Evolutionary conservation across 257 asterid species (phyloP).

Genomic region (Scutellaria barbata): DNA sequence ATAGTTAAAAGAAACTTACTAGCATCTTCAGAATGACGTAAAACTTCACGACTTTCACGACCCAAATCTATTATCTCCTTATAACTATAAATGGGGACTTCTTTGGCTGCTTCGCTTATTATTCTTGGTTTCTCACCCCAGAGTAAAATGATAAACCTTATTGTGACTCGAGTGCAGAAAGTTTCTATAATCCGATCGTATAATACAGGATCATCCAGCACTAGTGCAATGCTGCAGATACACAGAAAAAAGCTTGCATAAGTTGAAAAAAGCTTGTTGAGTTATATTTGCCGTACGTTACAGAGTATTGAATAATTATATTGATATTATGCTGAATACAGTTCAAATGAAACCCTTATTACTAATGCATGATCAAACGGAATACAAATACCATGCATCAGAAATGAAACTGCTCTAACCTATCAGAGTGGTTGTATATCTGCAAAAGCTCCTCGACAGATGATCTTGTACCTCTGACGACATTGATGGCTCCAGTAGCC

Average conservation of each 20-base stretch:
- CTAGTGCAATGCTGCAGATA: slow-evolving; percentile 76
- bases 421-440: slow-evolving; percentile 88
- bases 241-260: slow-evolving; percentile 34
- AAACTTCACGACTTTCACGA: slow-evolving; percentile 52
- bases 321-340: background rate
- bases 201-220: slow-evolving; percentile 77
- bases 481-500: slow-evolving; percentile 94
- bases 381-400: slow-evolving; percentile 2
- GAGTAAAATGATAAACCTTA: slow-evolving; percentile 68
- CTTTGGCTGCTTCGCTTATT: slow-evolving; percentile 42
- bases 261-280: slow-evolving; percentile 19
- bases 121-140: slow-evolving; percentile 89
- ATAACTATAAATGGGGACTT: slow-evolving; percentile 64
- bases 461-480: slow-evolving; percentile 94
- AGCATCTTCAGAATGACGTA: slow-evolving; percentile 65
- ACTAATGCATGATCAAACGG: background rate
- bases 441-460: slow-evolving; percentile 85
- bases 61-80: slow-evolving; percentile 77
- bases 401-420: slow-evolving; percentile 49
- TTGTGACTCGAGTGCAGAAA: slow-evolving; percentile 53
- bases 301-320: background rate
- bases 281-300: no score
- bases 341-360: background rate
- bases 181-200: slow-evolving; percentile 54
- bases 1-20: slow-evolving; percentile 53